A percentile compares a stretch with the other conserved stretches of the same genome.
Evolutionary conservation across 108 stramenopile species (phyloP).

Genomic region (Hondaea fermentalgiana): DNA sequence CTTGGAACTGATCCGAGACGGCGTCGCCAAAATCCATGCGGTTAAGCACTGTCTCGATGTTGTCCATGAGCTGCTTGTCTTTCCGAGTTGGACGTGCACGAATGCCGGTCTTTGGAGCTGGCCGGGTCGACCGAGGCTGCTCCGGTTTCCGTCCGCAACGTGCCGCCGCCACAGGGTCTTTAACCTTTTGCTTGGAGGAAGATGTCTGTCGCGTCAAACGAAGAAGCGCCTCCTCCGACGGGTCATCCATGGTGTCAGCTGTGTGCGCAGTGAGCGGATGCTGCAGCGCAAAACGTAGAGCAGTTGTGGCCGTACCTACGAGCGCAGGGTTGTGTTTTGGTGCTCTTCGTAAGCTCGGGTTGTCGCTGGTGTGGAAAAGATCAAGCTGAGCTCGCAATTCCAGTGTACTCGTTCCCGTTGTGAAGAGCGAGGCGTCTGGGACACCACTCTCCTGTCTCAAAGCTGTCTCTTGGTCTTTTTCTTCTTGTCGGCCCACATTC

Average conservation of each 20-base stretch:
- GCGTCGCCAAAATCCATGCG: not conserved
- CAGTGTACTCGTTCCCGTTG: not conserved
- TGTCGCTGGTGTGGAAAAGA: not conserved
- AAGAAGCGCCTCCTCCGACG: not conserved
- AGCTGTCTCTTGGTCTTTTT: not conserved
- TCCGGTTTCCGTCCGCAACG: too few relatives aligned
- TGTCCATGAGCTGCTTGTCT: not conserved
- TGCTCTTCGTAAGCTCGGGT: not conserved
- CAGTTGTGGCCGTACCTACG: not conserved
- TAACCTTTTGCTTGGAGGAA: not conserved
- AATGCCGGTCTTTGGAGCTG: not conserved
- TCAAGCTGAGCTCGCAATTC: not conserved
- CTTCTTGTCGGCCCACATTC: not conserved
- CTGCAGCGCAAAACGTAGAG: not conserved
- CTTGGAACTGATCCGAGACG: not conserved
- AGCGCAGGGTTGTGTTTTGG: not conserved
- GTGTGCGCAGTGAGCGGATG: not conserved
- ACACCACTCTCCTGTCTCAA: not conserved
- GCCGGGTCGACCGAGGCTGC: not conserved
- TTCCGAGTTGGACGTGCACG: not conserved
- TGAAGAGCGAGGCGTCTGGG: not conserved
- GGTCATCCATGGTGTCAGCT: not conserved
- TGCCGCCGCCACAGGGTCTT: not conserved
- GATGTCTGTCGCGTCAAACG: not conserved
- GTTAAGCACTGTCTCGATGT: not conserved